Evolutionary conservation across 2,329 filamentous ascomycete species (phyloP), one percentile per base, ranked within the genome.

Genomic region (Pseudocercospora pini-densiflorae): DNA sequence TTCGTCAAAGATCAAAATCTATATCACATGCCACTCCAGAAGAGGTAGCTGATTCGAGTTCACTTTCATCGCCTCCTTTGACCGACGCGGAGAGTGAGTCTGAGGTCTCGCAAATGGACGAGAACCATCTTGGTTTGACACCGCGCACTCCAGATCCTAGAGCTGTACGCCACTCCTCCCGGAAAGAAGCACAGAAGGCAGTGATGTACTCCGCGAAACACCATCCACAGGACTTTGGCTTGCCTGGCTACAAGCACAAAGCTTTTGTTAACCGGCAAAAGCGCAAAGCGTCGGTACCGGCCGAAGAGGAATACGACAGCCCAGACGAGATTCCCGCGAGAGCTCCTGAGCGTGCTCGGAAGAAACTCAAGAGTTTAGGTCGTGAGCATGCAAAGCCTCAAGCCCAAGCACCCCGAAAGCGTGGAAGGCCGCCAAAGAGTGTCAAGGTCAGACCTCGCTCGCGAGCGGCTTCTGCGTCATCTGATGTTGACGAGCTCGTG

Each of bases 151-250:
- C 68, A 31, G 70, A 74, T 59, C 70, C 74, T 3, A 57, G 60
- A 24, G 73, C 74, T n/a, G 60, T 61, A 1, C 70, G 74, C 5
- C 67, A 70, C 19, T 76, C 74, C 4, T 43, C 61, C 2, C 66
- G 74, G 9, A 53, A 61, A 3, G 70, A 67, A 21, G 68, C 73
- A 2, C 62, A 57, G 33, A 76, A 72, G 61, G 47, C 57, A 16
- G 68, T 74, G 5, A 65, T 68, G 12, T 75, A 76, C 55, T 71
- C 66, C 16, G 61, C 29, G 16, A 71, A 70, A 53, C 55, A 68
- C 23, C 74, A 76, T 62, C 73, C 73, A 3, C 72, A 74, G 55
- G 74, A 75, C 62, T 63, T 65, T 59, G 64, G 33, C 5, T 27
- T 76, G 2, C 65, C 68, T 23, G 73, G 73, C 9, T 71, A 59